These are phyloP conservation scores for Massariosphaeria phaeospora DNA, from an alignment of 495 filamentous ascomycete species.

Conservation along the genomic window DNA sequence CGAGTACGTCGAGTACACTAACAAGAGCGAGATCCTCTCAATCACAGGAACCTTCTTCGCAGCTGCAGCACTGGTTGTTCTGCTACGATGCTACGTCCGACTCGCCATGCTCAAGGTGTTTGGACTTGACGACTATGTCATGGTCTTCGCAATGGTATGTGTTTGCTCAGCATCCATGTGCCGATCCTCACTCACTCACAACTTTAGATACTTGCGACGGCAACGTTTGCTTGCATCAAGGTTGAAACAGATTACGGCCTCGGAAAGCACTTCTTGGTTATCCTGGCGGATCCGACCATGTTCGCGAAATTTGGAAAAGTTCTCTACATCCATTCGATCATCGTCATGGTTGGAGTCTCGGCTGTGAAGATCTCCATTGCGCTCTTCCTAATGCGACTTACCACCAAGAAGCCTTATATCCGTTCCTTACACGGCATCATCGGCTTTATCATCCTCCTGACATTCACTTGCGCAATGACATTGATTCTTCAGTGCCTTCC, in stretches of 20 bases:
- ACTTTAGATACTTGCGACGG: slow-evolving; percentile 20
- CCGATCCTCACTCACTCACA: neutral
- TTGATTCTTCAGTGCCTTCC: slow-evolving; percentile 37
- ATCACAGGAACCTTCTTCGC: slow-evolving; percentile 31
- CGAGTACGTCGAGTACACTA: slow-evolving; percentile 30
- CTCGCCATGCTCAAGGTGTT: slow-evolving; percentile 35
- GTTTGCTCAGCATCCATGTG: neutral
- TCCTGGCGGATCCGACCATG: slow-evolving; percentile 11
- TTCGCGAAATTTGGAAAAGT: slow-evolving; percentile 15
- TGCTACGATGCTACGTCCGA: slow-evolving; percentile 36
- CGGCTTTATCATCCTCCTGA: slow-evolving; percentile 32
- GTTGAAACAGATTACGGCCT: slow-evolving; percentile 32
- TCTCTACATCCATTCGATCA: slow-evolving; percentile 29
- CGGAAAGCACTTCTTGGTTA: slow-evolving; percentile 32
- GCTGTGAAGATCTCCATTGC: slow-evolving; percentile 37
- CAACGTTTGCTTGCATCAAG: slow-evolving; percentile 30
- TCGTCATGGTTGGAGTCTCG: slow-evolving; percentile 28
- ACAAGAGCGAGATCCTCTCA: slow-evolving; percentile 31
- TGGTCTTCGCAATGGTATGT: slow-evolving; percentile 34
- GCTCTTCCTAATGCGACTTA: slow-evolving; percentile 36
- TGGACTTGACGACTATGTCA: slow-evolving; percentile 37
- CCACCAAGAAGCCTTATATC: slow-evolving; percentile 25
- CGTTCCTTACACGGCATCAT: slow-evolving; percentile 33
- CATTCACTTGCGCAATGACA: slow-evolving; percentile 32
- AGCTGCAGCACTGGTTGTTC: slow-evolving; percentile 26